Conservation (phyloP, 257 asterid species). For the Orobanche coerulescens region DNA sequence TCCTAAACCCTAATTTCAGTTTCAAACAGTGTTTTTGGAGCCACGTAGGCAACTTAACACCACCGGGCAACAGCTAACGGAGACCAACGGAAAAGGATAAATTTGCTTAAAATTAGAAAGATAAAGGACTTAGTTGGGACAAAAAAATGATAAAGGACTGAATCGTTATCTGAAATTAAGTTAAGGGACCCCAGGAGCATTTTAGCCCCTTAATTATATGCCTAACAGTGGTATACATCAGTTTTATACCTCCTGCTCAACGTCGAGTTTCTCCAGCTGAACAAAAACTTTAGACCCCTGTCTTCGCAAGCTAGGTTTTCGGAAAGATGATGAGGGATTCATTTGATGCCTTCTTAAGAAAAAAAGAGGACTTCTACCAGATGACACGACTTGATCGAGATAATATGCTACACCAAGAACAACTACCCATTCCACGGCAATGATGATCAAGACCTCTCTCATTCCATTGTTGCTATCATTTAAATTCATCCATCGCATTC, state of each 20-base stretch:
- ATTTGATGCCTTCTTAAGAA: slow-evolving; percentile 42
- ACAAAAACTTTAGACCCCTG: slow-evolving; percentile 68
- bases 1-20: no score
- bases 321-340: slow-evolving; percentile 46
- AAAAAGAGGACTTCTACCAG: slow-evolving; percentile 64
- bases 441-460: slow-evolving; percentile 59
- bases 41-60: no score
- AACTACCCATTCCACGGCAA: slow-evolving; percentile 73
- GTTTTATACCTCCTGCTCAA: slow-evolving; percentile 75
- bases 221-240: no score
- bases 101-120: no score
- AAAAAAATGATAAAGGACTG: no score
- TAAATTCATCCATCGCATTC: slow-evolving; percentile 88
- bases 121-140: no score
- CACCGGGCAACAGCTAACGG: no score
- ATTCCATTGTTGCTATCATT: slow-evolving; percentile 61
- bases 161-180: no score
- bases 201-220: no score
- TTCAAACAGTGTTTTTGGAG: no score
- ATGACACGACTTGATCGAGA: slow-evolving; percentile 56
- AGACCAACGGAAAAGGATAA: no score
- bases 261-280: slow-evolving; percentile 73
- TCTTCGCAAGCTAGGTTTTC: slow-evolving; percentile 53
- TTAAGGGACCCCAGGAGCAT: no score
- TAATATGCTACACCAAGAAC: slow-evolving; percentile 68